Evolutionary conservation across 352 stramenopile species (phyloP).

Genomic region (Phytophthora megakarya): DNA sequence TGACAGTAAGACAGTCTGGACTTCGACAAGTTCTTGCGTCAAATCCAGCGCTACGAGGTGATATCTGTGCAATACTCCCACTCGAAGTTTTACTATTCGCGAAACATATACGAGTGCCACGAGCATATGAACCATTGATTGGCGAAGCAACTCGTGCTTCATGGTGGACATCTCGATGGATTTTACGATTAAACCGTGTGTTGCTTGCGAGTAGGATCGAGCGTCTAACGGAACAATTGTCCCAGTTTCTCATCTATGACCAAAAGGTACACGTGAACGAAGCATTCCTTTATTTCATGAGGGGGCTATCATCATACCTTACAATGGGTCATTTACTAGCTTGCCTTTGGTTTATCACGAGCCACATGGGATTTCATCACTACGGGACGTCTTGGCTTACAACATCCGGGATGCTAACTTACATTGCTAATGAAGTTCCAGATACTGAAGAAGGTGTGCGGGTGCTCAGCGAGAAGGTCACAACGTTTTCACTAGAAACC

Average conservation of each 20-base stretch:
- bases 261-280: slow-evolving; percentile 51
- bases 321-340: slow-evolving; percentile 67
- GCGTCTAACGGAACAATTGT: slow-evolving; percentile 46
- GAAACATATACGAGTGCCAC: slow-evolving; percentile 19
- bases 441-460: slow-evolving; percentile 8
- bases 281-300: slow-evolving; percentile 48
- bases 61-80: slow-evolving; percentile 53
- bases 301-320: slow-evolving; percentile 55
- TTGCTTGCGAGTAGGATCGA: slow-evolving; percentile 45
- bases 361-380: slow-evolving; percentile 39
- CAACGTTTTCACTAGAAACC: slow-evolving; percentile 2
- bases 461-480: slow-evolving; percentile 12
- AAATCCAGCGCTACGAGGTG: slow-evolving; percentile 43
- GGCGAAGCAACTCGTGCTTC: background rate
- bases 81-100: slow-evolving; percentile 49
- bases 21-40: slow-evolving; percentile 8
- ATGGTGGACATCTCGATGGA: slow-evolving; percentile 48
- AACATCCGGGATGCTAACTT: slow-evolving; percentile 57
- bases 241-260: slow-evolving; percentile 72
- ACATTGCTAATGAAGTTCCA: slow-evolving; percentile 8
- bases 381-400: slow-evolving; percentile 64
- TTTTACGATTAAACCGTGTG: slow-evolving; percentile 65
- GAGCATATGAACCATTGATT: background rate
- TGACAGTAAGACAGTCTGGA: background rate
- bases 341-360: slow-evolving; percentile 61